Evolutionary conservation across 257 asterid genomes (phyloP), one percentile per base, ranked within the genome.

Genomic region (Solanum ossicruentum): DNA sequence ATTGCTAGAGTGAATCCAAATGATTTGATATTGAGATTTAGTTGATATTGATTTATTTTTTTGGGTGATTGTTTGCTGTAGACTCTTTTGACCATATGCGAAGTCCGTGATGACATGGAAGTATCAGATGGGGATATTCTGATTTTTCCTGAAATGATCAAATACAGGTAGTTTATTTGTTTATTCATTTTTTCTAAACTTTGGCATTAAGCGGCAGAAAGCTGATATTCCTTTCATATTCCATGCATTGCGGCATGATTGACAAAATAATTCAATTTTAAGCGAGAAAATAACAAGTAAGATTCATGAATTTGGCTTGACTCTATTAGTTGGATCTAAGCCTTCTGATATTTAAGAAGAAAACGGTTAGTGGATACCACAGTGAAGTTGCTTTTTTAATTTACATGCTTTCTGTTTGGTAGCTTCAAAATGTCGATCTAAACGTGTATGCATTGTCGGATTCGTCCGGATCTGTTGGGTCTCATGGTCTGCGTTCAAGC

Each of bases 21-120:
- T 55, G 12, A 26, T 77, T 77, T 51, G 16, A 15, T 7, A 51
- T 51, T 77, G 16, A 51, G 65, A 47, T 5, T 54, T 36, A 43
- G 28, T 70, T 9, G 86, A 55, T 45, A 17, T 72, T 66, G 66
- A 71, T 56, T 57, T 28, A n/a, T 36, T 69, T 78, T 21, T 84
- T 8, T 32, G 84, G 84, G 65, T 84, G 91, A 41, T 79, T 88
- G 87, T 77, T 45, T 84, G 71, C 83, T 84, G 88, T 85, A 97
- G 99, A 89, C 98, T 86, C 97, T 95, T 8, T 84, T 95, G 93
- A 97, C 99, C 15, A 87, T 97, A 20, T 92, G 96, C 77, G 99
- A 93, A 89, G 95, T 91, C 80, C 87, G 86, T 28, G 91, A 88
- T 81, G 98, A 86, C 70, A 78, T 88, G 88, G 91, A 86, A 65